Percentiles rank a stretch among this genome's conserved stretches.
Evolutionary conservation across 1,284 basidiomycete genomes (phyloP).

Genomic region (Pisolithus thermaeus): DNA sequence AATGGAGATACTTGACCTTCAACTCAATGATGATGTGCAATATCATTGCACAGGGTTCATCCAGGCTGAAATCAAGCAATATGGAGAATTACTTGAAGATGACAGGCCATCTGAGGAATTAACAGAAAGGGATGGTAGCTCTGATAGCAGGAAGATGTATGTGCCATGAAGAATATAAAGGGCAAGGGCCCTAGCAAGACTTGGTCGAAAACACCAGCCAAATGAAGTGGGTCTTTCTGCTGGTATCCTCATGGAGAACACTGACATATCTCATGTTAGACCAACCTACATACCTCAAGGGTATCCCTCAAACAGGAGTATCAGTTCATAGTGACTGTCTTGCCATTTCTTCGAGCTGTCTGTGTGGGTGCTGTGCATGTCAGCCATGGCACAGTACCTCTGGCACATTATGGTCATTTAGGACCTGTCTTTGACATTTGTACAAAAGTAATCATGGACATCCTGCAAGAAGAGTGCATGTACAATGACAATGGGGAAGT

Average conservation of each 20-base stretch:
- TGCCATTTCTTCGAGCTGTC: conserved; percentile 67
- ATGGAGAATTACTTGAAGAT: conserved; percentile 57
- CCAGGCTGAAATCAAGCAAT: conserved; percentile 83
- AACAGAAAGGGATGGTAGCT: conserved; percentile 22
- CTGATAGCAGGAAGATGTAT: conserved; percentile 23
- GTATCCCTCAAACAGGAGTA: too few species aligned
- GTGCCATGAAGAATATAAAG: conserved; percentile 25
- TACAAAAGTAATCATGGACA: conserved; percentile 76
- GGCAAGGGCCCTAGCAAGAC: conserved; percentile 30
- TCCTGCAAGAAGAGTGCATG: conserved; percentile 85
- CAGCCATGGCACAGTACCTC: conserved; percentile 71
- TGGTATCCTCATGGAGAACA: not conserved
- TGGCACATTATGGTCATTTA: conserved; percentile 82
- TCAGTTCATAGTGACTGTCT: too few species aligned
- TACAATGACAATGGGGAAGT: conserved; percentile 65
- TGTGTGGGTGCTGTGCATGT: conserved; percentile 76
- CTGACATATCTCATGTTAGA: too few species aligned
- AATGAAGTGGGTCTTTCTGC: conserved; percentile 14
- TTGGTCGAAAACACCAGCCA: conserved; percentile 16
- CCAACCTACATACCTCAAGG: too few species aligned
- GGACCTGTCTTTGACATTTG: conserved; percentile 80
- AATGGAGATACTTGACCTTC: conserved; percentile 53
- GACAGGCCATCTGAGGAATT: conserved; percentile 24
- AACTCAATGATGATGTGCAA: conserved; percentile 78
- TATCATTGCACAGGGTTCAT: conserved; percentile 83